These are phyloP conservation scores for Leishmania gerbilli DNA, from an alignment of 208 protist species.

Conservation along the genomic window DNA sequence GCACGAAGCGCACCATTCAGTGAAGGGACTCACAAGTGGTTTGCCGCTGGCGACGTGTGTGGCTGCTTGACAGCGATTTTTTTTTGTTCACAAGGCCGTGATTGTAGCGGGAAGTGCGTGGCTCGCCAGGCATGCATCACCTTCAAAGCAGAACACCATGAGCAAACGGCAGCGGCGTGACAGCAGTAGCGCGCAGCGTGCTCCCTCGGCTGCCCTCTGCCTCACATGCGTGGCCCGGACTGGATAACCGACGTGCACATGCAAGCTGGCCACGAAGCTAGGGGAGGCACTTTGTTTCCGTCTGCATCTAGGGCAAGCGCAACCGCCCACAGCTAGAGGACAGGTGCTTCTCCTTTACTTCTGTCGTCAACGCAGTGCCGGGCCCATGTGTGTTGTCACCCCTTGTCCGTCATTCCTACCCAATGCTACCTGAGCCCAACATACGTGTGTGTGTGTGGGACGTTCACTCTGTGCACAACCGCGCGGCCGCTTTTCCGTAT, in stretches of 20 bases:
- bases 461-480: not conserved
- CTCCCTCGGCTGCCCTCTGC: not conserved
- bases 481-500: not conserved
- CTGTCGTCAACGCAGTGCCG: not conserved
- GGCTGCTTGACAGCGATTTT: not conserved
- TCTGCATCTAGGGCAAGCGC: not conserved
- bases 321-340: not conserved
- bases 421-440: not conserved
- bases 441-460: not conserved
- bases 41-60: not conserved
- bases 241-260: not conserved
- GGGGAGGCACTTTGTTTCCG: not conserved
- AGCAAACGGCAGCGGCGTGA: not conserved
- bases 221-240: not conserved
- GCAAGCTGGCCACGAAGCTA: not conserved
- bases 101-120: not conserved
- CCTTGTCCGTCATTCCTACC: not conserved
- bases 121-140: not conserved
- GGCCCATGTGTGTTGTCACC: not conserved
- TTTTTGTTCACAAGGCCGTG: not conserved
- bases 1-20: slow-evolving; percentile 19
- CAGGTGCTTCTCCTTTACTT: not conserved
- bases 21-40: not conserved
- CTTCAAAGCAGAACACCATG: not conserved
- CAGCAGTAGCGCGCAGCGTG: not conserved